phyloP scores from a whole-genome alignment of 1,284 basidiomycete species.

The Amylostereum areolatum region DNA sequence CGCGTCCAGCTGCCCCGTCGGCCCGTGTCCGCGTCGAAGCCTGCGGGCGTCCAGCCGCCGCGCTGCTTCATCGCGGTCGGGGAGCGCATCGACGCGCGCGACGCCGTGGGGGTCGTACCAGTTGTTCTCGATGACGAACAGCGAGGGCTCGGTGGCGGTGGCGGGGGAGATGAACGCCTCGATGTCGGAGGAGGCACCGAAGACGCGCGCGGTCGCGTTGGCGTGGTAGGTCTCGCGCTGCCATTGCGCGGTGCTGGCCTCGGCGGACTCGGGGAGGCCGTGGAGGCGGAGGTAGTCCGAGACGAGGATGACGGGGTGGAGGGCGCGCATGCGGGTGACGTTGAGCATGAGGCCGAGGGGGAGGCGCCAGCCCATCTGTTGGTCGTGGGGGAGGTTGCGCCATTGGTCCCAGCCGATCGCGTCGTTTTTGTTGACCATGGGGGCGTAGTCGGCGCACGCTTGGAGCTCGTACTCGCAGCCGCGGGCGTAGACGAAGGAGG shows the following conservation, averaged over 20 bases:
- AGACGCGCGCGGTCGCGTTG: constrained; percentile 11
- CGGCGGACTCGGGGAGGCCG: constrained; percentile 22
- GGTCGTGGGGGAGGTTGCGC: constrained; percentile 31
- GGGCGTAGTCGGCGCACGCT: constrained; percentile 13
- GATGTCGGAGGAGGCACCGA: no score
- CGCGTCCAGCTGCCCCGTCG: constrained; percentile 13
- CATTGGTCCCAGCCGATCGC: constrained; percentile 30
- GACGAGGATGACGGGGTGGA: constrained; percentile 32
- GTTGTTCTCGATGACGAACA: constrained; percentile 30
- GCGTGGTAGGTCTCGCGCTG: constrained; percentile 23
- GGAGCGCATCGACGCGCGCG: constrained; percentile 31
- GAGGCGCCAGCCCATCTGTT: constrained; percentile 35
- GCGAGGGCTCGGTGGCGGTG: constrained; percentile 14
- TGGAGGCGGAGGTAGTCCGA: constrained; percentile 38
- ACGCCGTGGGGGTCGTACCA: constrained; percentile 29
- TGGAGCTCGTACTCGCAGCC: constrained; percentile 25
- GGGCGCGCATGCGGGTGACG: constrained; percentile 31
- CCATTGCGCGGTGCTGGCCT: constrained; percentile 34
- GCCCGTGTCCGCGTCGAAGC: constrained; percentile 15
- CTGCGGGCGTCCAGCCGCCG: constrained; percentile 19
- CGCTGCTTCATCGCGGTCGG: constrained; percentile 25
- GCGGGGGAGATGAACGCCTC: constrained; percentile 11
- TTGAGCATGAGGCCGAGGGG: constrained; percentile 39
- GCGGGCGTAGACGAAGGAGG: constrained; percentile 34
- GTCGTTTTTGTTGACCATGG: constrained; percentile 17